These are phyloP conservation scores for Fonsecaea nubica DNA, from an alignment of 2,329 filamentous ascomycete genomes.

Conservation along the genomic window DNA sequence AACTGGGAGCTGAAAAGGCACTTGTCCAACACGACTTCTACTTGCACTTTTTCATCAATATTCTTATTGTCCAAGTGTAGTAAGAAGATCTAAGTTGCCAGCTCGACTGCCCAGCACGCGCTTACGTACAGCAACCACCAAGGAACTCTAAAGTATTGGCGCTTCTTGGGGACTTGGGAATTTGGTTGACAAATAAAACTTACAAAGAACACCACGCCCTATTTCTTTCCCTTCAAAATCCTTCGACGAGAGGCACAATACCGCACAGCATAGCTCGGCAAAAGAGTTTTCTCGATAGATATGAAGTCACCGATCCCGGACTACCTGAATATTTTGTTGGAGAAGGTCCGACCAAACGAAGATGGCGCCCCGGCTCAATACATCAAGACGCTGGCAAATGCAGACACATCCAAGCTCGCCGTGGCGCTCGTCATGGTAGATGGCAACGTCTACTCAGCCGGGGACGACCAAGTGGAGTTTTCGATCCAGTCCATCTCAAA, in stretches of 20 bases:
- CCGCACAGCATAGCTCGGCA: constrained; percentile 15
- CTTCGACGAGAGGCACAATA: neutral
- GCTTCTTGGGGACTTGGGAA: neutral
- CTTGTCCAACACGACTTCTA: too few relatives aligned
- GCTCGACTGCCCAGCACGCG: constrained; percentile 5
- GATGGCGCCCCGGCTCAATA: constrained; percentile 30
- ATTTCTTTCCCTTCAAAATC: constrained; percentile 2
- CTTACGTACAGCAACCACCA: constrained; percentile 17
- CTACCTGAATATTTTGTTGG: constrained; percentile 28
- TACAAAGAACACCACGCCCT: constrained; percentile 11
- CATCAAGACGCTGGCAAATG: constrained; percentile 30
- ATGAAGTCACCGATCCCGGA: constrained; percentile 32
- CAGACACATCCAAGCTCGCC: constrained; percentile 32
- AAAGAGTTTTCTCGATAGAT: constrained; percentile 10
- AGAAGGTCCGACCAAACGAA: constrained; percentile 30
- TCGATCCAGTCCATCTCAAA: constrained; percentile 31
- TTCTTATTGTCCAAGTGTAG: too few relatives aligned
- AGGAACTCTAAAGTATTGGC: constrained; percentile 25
- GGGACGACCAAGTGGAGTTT: constrained; percentile 30
- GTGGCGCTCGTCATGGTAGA: constrained; percentile 31
- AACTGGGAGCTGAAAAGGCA: too few relatives aligned
- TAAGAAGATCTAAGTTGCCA: too few relatives aligned
- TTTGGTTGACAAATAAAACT: constrained; percentile 22
- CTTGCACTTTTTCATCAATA: too few relatives aligned
- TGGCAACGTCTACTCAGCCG: constrained; percentile 30